Base-by-base conservation (phyloP, 768 basidiomycete genomes). In the Nidularia sp. region DNA sequence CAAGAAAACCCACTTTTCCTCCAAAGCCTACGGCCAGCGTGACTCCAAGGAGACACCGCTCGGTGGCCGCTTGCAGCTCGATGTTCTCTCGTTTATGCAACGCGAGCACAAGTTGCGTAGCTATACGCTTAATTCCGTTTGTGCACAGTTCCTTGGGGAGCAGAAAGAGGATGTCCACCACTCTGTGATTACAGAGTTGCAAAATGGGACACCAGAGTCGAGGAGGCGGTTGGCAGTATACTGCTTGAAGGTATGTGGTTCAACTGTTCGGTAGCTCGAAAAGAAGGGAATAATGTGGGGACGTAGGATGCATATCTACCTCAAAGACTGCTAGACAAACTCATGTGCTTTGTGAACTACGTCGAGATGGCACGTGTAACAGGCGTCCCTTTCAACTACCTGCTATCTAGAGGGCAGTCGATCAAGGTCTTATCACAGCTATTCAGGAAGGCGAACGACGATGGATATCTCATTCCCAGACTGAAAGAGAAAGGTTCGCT, bases 121-220 rank as follows among this genome's bases (percentile, higher is more conserved):
- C 60, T 99, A 99, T 66, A 93, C 96, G 2, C 85, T 99, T 59
- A 99, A 99, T 67, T 89, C 97, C 4, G 97, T 99, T 51, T 99
- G 97, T 62, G 89, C 97, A 1, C 91, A 96, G 60, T 99, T 99
- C 67, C 76, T 99, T 3, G 95, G 94, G 31, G 97, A 99, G 68
- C 97, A 99, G 68, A 99, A 99, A 66, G 97, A 99, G 66, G 97
- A 99, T 57, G 97, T 99, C 15, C 97, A 98, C 62, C 86, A 98
- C 65, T 98, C 96, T 1, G 93, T 97, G 56, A 99, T 99, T 60
- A 98, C 97, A 0, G 95, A 98, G 47, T 70, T 99, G 44, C 97
- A 99, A 68, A 98, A 98, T 60, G 95, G 96, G 60, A 96, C 91
- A 0, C 80, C 94, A 0, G 96, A 99, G 67, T 94, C 93, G 2